Percentiles rank a stretch among this genome's conserved stretches.
Evolutionary conservation across 176 grass and related monocot species (phyloP).

Genomic region (Bromus sterilis): DNA sequence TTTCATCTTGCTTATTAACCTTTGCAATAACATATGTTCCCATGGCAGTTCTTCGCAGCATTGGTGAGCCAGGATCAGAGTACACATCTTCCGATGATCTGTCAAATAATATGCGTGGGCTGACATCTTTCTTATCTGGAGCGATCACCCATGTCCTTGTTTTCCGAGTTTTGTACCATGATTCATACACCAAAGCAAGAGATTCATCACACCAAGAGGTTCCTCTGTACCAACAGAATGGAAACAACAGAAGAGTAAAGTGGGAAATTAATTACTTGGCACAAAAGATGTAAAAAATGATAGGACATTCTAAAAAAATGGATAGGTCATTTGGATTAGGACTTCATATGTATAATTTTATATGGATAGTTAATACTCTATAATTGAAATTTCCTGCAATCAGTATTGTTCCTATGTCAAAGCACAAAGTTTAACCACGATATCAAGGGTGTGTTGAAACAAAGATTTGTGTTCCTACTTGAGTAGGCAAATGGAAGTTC

Average conservation of each 20-base stretch:
- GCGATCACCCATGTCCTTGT: constrained; percentile 91
- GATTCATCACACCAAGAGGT: constrained; percentile 92
- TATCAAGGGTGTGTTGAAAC: neutral
- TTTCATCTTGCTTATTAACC: constrained; percentile 83
- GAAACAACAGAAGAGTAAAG: constrained; percentile 17
- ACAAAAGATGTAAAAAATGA: neutral
- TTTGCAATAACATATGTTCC: constrained; percentile 95
- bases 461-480: constrained; percentile 17
- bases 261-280: constrained; percentile 9
- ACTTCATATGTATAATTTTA: neutral
- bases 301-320: neutral
- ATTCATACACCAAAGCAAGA: constrained; percentile 93
- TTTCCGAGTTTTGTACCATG: constrained; percentile 98
- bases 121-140: constrained; percentile 72
- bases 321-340: neutral
- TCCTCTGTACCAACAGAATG: constrained; percentile 53
- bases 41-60: constrained; percentile 80
- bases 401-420: neutral
- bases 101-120: constrained; percentile 79
- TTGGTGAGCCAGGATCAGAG: constrained; percentile 96
- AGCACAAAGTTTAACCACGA: constrained; percentile 12
- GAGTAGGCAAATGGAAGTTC: constrained; percentile 19
- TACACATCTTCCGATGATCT: constrained; percentile 98
- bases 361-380: neutral
- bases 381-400: neutral